These are phyloP conservation scores for Trametes gibbosa DNA, from an alignment of 768 basidiomycete species.

Conservation along the genomic window DNA sequence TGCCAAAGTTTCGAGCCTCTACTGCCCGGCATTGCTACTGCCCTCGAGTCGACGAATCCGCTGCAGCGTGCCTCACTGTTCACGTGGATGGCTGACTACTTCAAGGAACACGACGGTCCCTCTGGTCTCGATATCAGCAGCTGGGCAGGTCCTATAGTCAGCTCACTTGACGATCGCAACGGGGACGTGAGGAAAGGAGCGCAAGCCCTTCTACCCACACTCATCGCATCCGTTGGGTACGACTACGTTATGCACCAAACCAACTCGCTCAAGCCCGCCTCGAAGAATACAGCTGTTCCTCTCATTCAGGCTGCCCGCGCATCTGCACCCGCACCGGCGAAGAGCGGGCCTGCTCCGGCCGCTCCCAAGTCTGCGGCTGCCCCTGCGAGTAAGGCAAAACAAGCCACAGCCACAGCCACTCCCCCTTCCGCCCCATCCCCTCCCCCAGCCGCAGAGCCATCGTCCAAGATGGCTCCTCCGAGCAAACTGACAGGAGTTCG, in stretches of 20 bases:
- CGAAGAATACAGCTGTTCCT: slow-evolving; percentile 77
- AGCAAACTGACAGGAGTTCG: slow-evolving; percentile 65
- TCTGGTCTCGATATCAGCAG: slow-evolving; percentile 63
- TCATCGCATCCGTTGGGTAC: slow-evolving; percentile 76
- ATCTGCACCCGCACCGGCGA: slow-evolving; percentile 35
- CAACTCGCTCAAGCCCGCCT: slow-evolving; percentile 86
- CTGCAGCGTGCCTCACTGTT: slow-evolving; percentile 77
- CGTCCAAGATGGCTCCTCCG: slow-evolving; percentile 37
- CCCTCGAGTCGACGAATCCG: slow-evolving; percentile 85
- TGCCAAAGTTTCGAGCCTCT: slow-evolving; percentile 84
- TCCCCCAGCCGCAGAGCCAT: slow-evolving; percentile 29
- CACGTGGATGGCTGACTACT: slow-evolving; percentile 78
- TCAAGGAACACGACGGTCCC: slow-evolving; percentile 59
- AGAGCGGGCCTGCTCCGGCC: slow-evolving; percentile 25
- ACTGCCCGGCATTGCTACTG: slow-evolving; percentile 72
- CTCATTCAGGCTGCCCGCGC: slow-evolving; percentile 83
- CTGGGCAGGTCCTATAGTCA: slow-evolving; percentile 64
- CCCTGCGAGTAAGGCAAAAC: slow-evolving; percentile 19
- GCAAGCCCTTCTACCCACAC: slow-evolving; percentile 70
- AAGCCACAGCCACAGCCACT: slow-evolving; percentile 28
- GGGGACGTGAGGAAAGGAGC: slow-evolving; percentile 91
- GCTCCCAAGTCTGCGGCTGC: slow-evolving; percentile 21
- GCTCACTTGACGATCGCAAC: slow-evolving; percentile 87
- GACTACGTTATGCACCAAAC: slow-evolving; percentile 87
- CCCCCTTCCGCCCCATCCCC: slow-evolving; percentile 46